These are phyloP conservation scores for Sherardia arvensis DNA, from an alignment of 257 asterid genomes.

Conservation along the genomic window DNA sequence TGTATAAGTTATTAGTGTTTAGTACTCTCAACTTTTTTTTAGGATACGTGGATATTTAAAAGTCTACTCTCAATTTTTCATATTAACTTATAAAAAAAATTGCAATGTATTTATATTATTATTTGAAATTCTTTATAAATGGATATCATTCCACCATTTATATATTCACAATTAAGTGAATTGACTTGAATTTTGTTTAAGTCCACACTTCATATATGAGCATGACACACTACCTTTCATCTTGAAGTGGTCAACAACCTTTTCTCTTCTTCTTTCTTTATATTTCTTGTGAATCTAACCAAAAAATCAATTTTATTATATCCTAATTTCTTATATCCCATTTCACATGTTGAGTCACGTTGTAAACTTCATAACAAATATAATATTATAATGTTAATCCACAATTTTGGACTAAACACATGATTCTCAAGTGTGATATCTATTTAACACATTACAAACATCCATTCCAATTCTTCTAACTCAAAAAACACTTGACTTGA, in stretches of 20 bases:
- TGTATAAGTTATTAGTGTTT: no score
- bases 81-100: no score
- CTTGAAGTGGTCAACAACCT: background rate
- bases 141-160: no score
- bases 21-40: no score
- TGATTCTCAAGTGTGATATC: background rate
- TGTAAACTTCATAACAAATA: background rate
- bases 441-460: background rate
- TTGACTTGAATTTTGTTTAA: background rate
- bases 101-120: no score
- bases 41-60: no score
- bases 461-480: background rate
- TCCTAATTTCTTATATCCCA: background rate
- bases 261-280: background rate
- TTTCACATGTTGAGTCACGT: background rate
- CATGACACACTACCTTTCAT: background rate
- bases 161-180: no score
- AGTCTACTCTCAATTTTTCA: no score
- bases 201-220: no score
- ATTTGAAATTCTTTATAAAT: no score
- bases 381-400: no score
- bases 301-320: background rate
- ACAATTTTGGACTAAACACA: background rate
- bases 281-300: background rate
- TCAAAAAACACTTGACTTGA: background rate